Base-by-base conservation (phyloP, 1,284 basidiomycete genomes). In the Amylostereum chailletii region DNA sequence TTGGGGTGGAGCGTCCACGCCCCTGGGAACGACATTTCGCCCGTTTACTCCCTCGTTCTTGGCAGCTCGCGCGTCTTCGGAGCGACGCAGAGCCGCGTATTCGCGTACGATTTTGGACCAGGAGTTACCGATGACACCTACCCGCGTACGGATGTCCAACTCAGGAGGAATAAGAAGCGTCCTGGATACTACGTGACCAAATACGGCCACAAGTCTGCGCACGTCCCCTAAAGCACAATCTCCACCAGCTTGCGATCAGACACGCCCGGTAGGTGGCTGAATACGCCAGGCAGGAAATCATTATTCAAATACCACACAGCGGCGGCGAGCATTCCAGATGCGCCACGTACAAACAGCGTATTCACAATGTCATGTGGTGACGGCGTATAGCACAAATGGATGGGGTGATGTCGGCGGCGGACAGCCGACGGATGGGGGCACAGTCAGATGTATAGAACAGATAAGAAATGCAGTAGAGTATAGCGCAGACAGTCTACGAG, bases 1-100 rank as follows among this genome's bases (percentile, higher is more conserved):
- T 61, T 54, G 27, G 86, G 86, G 2, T 88, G 84, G 82, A 84
- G 81, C 55, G 79, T 87, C 2, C 78, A 87, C 60, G 82, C 81
- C 2, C 86, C 87, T 2, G 79, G 81, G 4, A 86, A 86, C 57
- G 84, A 87, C 58, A 65, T 73, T 0, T 86, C 82, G 2, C 86
- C 86, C 0, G 83, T 89, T 5, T 90, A 88, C 60, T 74, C 76
- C 3, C 61, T 89, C 47, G 62, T 80, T 33, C 64, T 87, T 27
- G 87, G 90, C 62, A 81, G 83, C 55, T 81, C 84, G 5, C 76
- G 87, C 31, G 64, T 88, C 39, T 89, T 83, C 55, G 87, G 86
- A 5, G 83, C 71, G 5, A 88, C 83, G 3, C 79, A 88, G 60
- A 81, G 77, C 55, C 68, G 86, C 36, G 75, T 83, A 7, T 89